Percentiles rank a stretch among this genome's conserved stretches.
These are phyloP conservation scores for Hypholoma fasciculare DNA, from an alignment of 768 basidiomycete genomes.

Conservation along the genomic window DNA sequence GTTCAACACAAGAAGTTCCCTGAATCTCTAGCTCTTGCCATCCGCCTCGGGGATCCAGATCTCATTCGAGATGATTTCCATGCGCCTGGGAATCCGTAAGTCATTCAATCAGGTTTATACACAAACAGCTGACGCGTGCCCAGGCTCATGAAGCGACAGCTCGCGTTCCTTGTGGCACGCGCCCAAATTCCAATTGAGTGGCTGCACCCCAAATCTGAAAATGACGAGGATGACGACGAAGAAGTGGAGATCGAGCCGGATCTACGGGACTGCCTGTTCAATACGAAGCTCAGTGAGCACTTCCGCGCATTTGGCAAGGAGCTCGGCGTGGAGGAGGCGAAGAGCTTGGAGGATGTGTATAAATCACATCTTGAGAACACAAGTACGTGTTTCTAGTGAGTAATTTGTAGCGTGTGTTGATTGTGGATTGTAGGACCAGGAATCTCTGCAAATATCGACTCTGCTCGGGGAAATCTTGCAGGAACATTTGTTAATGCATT, in stretches of 20 bases:
- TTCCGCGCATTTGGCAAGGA: constrained; percentile 95
- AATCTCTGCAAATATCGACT: constrained; percentile 80
- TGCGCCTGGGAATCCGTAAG: constrained; percentile 85
- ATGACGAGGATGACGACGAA: constrained; percentile 52
- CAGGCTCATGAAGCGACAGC: constrained; percentile 91
- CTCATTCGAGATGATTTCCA: constrained; percentile 88
- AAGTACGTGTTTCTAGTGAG: constrained; percentile 39
- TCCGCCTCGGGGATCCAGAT: constrained; percentile 78
- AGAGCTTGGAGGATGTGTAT: constrained; percentile 95
- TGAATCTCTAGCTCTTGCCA: constrained; percentile 85
- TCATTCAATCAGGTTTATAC: constrained; percentile 12
- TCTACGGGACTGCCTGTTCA: constrained; percentile 83
- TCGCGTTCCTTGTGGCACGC: constrained; percentile 91
- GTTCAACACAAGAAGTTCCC: constrained; percentile 85
- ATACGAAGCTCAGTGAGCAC: constrained; percentile 76
- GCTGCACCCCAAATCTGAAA: constrained; percentile 58
- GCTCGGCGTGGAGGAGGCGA: constrained; percentile 85
- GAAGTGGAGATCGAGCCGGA: constrained; percentile 65
- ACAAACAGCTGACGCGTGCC: not conserved
- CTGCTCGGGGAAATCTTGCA: constrained; percentile 91
- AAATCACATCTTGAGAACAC: constrained; percentile 94
- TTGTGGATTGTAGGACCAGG: constrained; percentile 49
- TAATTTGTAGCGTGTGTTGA: not conserved
- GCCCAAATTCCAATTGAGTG: constrained; percentile 90
- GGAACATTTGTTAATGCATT: constrained; percentile 99